phyloP scores from a whole-genome alignment of 1,284 basidiomycete genomes.

The Irpex sp. region DNA sequence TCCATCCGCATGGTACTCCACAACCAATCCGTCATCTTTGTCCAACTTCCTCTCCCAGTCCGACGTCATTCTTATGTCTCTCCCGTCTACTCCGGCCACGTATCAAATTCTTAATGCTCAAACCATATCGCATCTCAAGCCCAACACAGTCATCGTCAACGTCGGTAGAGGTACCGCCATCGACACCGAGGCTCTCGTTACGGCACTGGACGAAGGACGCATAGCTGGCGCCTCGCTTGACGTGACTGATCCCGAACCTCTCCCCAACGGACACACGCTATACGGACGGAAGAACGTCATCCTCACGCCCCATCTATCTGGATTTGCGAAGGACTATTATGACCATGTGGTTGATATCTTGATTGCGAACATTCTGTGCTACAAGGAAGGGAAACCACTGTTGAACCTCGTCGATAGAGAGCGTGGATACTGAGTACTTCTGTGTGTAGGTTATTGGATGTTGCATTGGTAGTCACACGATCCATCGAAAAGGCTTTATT shows the following conservation, averaged over 20 bases:
- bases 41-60: constrained; percentile 2
- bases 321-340: constrained; percentile 3
- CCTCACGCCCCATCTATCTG: constrained; percentile 11
- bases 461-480: too few relatives aligned
- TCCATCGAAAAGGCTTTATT: too few relatives aligned
- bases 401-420: constrained; percentile 5
- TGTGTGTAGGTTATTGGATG: too few relatives aligned
- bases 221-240: constrained; percentile 11
- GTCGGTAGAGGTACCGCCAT: constrained; percentile 12
- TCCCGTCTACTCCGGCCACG: constrained; percentile 10
- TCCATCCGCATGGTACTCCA: constrained; percentile 8
- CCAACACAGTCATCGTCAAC: constrained; percentile 6
- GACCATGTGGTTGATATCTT: constrained; percentile 9
- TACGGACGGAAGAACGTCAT: constrained; percentile 12
- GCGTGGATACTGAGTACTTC: constrained; percentile 5
- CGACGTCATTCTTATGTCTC: constrained; percentile 12
- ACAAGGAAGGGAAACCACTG: background rate
- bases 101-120: constrained; percentile 2
- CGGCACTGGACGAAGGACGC: constrained; percentile 5
- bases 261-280: constrained; percentile 9
- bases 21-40: constrained; percentile 2
- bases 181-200: constrained; percentile 10
- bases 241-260: constrained; percentile 11
- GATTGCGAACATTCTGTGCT: constrained; percentile 5
- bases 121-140: constrained; percentile 3